Evolutionary conservation across 805 yeast species (phyloP).

Genomic region (Wickerhamiella musiphila): DNA sequence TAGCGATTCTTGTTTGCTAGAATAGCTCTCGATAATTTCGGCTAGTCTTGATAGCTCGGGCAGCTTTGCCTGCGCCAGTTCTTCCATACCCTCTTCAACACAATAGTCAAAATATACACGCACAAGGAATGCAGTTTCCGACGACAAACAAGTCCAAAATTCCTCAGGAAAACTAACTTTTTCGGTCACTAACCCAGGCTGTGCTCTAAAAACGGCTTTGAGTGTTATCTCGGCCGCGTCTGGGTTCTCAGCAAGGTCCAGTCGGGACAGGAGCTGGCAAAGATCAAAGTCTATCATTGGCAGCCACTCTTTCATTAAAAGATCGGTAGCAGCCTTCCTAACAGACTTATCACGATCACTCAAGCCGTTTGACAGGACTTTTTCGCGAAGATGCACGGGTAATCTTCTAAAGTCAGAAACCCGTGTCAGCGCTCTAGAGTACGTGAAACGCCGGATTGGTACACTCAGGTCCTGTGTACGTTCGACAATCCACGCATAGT

Average conservation of each 20-base stretch:
- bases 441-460: constrained; percentile 55
- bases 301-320: constrained; percentile 63
- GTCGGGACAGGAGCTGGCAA: constrained; percentile 47
- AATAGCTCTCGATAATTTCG: constrained; percentile 35
- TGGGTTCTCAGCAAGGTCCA: constrained; percentile 47
- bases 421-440: constrained; percentile 46
- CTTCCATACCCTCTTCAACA: constrained; percentile 31
- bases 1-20: too few relatives aligned
- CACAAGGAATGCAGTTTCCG: constrained; percentile 58
- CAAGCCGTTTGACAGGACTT: constrained; percentile 66
- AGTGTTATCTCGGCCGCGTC: constrained; percentile 53
- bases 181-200: constrained; percentile 40
- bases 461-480: constrained; percentile 70
- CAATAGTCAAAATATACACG: constrained; percentile 54
- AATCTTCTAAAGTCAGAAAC: constrained; percentile 46
- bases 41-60: constrained; percentile 71
- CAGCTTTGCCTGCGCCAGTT: constrained; percentile 45
- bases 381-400: constrained; percentile 40
- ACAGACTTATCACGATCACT: constrained; percentile 71
- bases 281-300: constrained; percentile 50
- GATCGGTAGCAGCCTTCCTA: constrained; percentile 46
- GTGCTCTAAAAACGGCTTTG: constrained; percentile 38
- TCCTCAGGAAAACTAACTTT: constrained; percentile 40
- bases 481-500: constrained; percentile 46
- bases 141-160: constrained; percentile 52